Conservation (phyloP, 2,329 filamentous ascomycete genomes). For the Colletotrichum sansevieriae region DNA sequence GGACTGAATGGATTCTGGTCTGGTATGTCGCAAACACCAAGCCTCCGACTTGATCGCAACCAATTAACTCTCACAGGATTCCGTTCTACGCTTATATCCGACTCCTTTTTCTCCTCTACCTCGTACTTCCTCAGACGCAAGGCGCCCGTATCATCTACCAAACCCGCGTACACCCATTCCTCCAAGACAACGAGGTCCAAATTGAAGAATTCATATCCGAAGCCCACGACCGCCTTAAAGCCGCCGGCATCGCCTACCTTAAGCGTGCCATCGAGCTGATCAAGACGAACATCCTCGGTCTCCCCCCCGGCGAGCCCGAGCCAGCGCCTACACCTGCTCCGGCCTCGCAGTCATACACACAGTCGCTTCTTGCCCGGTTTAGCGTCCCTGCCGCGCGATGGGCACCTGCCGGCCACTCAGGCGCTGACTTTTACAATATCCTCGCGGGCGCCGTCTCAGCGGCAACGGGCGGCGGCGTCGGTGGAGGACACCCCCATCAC, state of each 20-base stretch:
- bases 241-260: constrained; percentile 81
- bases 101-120: constrained; percentile 88
- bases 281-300: constrained; percentile 82
- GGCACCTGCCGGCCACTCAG: constrained; percentile 60
- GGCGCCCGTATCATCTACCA: constrained; percentile 90
- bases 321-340: constrained; percentile 56
- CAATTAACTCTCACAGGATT: constrained; percentile 64
- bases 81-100: constrained; percentile 96
- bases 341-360: constrained; percentile 75
- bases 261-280: constrained; percentile 78
- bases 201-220: constrained; percentile 93
- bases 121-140: constrained; percentile 97
- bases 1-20: constrained; percentile 86
- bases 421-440: constrained; percentile 80
- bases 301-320: constrained; percentile 68
- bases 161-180: constrained; percentile 87
- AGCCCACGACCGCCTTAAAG: constrained; percentile 82
- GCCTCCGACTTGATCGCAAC: background rate
- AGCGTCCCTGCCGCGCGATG: constrained; percentile 80
- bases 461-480: constrained; percentile 62
- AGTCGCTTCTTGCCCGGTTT: constrained; percentile 87
- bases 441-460: constrained; percentile 80
- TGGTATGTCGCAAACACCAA: constrained; percentile 67
- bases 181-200: constrained; percentile 85
- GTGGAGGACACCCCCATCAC: constrained; percentile 51